Base-by-base conservation (phyloP, 192 early-diverging fungal genomes). In the Podila epigama region DNA sequence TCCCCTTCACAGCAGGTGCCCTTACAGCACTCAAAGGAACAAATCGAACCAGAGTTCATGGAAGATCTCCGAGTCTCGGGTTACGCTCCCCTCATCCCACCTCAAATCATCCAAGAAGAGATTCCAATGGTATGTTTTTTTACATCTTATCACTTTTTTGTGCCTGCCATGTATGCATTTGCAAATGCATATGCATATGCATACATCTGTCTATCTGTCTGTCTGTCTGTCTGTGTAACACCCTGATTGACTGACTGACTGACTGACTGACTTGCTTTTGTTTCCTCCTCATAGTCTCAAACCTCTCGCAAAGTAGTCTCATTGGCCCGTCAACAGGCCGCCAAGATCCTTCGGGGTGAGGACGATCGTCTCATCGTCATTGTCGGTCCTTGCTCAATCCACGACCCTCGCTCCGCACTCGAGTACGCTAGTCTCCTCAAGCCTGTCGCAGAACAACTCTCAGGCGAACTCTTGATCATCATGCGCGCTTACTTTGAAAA, bases 401-500 rank as follows among this genome's bases (percentile, higher is more conserved):
- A 98, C 84, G 93, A 98, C 73, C 85, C 90, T 22, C 73, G 89
- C 29, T 92, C 93, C 8, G 97, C 97, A 5, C 66, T 90, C 27
- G 95, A 93, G 64, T 97, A 98, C 87, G 91, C 89, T 83, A 67
- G 68, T 3, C 60, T 52, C 22, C 63, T 79, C 53, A 79, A 70
- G 27, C 68, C 67, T 37, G 63, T 79, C 18, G 71, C 69, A n/a
- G 92, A 92, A 41, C 82, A 83, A 56, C 81, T 89, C 62, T 81
- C 88, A 58, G 89, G 88, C 51, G 94, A 96, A 16, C 72, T 98
- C 56, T 79, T 92, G 39, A 92, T 98, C 63, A 85, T 98, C 56
- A 98, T 98, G 97, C 88, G 97, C 34, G 89, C 92, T 64, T 98
- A 98, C 89, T 97, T 98, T 91, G 97, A 98, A 73, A 98, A 98